phyloP scores from a whole-genome alignment of 805 yeast species.

The Scheffersomyces spartinae region DNA sequence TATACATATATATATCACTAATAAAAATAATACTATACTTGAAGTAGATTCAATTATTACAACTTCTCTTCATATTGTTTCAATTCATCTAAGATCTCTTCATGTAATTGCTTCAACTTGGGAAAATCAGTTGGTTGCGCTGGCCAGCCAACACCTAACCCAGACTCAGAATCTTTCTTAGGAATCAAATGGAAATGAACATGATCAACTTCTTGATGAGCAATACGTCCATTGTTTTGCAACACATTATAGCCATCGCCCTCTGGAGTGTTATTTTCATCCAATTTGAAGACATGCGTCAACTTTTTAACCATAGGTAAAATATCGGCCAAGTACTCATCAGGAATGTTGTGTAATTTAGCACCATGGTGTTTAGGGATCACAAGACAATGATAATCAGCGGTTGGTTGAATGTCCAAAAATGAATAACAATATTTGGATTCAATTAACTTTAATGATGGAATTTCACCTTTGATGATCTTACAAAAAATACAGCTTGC shows the following conservation, averaged over 20 bases:
- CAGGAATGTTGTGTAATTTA: constrained; percentile 84
- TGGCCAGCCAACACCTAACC: constrained; percentile 94
- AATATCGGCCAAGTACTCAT: constrained; percentile 76
- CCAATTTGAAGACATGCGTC: constrained; percentile 59
- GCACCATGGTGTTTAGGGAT: constrained; percentile 94
- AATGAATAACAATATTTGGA: constrained; percentile 76
- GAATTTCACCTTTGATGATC: constrained; percentile 92
- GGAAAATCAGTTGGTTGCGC: constrained; percentile 67
- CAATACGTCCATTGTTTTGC: constrained; percentile 90
- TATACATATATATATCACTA: background rate
- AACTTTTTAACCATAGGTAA: constrained; percentile 83
- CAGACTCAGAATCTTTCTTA: constrained; percentile 60
- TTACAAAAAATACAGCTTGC: constrained; percentile 86
- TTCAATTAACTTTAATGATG: constrained; percentile 82
- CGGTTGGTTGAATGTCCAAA: constrained; percentile 86
- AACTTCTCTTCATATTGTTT: background rate
- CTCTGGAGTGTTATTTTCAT: constrained; percentile 45
- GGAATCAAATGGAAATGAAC: constrained; percentile 97
- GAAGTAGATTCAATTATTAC: background rate
- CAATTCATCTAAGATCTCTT: constrained; percentile 16
- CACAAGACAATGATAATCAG: constrained; percentile 79
- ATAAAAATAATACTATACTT: background rate
- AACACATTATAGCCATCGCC: constrained; percentile 78
- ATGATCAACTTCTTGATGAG: constrained; percentile 92
- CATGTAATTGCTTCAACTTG: constrained; percentile 56